Evolutionary conservation across 2,329 filamentous ascomycete genomes (phyloP).

Genomic region (Scedosporium boydii): DNA sequence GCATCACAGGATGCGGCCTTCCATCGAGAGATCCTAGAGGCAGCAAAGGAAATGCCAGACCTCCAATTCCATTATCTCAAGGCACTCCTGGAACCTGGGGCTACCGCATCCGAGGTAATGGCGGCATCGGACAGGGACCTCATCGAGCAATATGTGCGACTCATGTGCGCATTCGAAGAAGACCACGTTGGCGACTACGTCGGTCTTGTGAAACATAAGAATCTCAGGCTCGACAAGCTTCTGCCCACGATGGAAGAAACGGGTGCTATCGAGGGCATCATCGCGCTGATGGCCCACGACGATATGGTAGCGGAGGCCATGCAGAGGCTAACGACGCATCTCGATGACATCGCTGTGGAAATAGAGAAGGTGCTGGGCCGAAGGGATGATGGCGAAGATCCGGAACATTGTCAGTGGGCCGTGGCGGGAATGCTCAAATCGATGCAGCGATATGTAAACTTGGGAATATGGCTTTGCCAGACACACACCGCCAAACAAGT

Average conservation of each 20-base stretch:
- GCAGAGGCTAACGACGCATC: constrained; percentile 70
- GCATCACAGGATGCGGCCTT: constrained; percentile 52
- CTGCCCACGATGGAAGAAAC: constrained; percentile 82
- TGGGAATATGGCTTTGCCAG: constrained; percentile 94
- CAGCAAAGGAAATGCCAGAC: constrained; percentile 49
- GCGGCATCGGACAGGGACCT: constrained; percentile 46
- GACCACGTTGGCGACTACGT: constrained; percentile 80
- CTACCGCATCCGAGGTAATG: constrained; percentile 22
- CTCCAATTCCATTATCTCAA: constrained; percentile 69
- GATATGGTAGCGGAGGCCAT: constrained; percentile 78
- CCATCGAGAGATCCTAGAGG: constrained; percentile 55
- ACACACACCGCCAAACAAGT: constrained; percentile 55
- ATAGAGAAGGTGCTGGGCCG: constrained; percentile 64
- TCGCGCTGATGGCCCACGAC: constrained; percentile 82
- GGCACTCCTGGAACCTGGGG: constrained; percentile 59
- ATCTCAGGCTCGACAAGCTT: constrained; percentile 70
- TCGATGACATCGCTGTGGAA: constrained; percentile 70
- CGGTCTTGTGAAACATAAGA: constrained; percentile 61
- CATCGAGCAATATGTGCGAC: constrained; percentile 73
- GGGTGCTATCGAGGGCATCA: constrained; percentile 84
- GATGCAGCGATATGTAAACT: constrained; percentile 80
- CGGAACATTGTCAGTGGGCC: constrained; percentile 47
- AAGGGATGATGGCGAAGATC: constrained; percentile 44
- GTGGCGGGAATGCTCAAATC: constrained; percentile 66
- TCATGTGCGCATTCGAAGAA: constrained; percentile 83